Percentiles rank a stretch among this genome's conserved stretches.
Conservation (phyloP, 768 basidiomycete genomes). For the Hygrophorus pudorinus region DNA sequence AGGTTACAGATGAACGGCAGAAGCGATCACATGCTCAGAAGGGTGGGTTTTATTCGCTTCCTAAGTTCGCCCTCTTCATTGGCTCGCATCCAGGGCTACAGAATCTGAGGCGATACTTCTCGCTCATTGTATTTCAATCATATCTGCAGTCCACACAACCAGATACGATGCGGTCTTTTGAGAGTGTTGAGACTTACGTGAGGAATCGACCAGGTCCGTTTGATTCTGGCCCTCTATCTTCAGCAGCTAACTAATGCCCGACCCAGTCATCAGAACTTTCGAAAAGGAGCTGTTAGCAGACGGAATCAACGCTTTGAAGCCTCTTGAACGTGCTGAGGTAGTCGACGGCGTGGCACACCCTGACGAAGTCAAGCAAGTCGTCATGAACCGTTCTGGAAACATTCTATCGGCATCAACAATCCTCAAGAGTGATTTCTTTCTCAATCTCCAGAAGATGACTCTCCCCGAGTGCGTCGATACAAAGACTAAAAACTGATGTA, state of each 20-base stretch:
- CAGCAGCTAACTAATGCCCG: not conserved
- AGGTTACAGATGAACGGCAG: constrained; percentile 61
- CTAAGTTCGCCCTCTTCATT: not conserved
- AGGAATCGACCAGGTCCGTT: constrained; percentile 69
- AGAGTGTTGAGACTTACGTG: constrained; percentile 76
- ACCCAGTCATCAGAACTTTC: constrained; percentile 87
- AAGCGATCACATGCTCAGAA: constrained; percentile 58
- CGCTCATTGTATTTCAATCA: constrained; percentile 81
- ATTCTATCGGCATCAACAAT: constrained; percentile 90
- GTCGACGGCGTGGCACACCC: constrained; percentile 68
- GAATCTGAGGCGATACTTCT: constrained; percentile 77
- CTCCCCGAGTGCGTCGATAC: constrained; percentile 66
- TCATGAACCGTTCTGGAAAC: constrained; percentile 72
- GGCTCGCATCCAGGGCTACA: constrained; percentile 47
- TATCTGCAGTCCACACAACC: constrained; percentile 77
- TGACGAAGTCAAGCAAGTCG: constrained; percentile 85
- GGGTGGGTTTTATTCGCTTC: constrained; percentile 33
- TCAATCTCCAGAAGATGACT: constrained; percentile 91
- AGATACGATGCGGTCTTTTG: constrained; percentile 67
- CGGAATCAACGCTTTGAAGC: constrained; percentile 71
- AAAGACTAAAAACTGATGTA: not conserved
- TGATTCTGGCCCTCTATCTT: not conserved
- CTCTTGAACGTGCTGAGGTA: constrained; percentile 62
- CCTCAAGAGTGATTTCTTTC: constrained; percentile 92
- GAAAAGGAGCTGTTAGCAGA: constrained; percentile 80